phyloP scores from a whole-genome alignment of 306 rosid genomes.

The Delonix regia region DNA sequence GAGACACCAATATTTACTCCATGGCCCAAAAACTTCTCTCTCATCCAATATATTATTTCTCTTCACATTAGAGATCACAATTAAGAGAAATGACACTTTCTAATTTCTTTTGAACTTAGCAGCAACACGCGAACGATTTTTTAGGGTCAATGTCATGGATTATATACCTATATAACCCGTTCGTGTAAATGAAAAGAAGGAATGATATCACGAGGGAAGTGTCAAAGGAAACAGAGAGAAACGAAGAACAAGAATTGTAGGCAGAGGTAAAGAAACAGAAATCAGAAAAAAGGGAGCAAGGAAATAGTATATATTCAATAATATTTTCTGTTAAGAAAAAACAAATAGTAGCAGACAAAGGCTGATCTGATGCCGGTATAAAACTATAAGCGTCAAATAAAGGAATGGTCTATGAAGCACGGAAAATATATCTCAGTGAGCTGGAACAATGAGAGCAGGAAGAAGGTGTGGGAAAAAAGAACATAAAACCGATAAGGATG shows the following conservation, averaged over 20 bases:
- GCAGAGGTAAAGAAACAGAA: constrained; percentile 5
- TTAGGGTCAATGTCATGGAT: neutral
- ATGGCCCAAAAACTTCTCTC: neutral
- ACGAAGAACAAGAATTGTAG: constrained; percentile 17
- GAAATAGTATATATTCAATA: neutral
- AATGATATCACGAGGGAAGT: constrained; percentile 2
- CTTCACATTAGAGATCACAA: neutral
- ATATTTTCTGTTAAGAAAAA: neutral
- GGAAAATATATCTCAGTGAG: constrained; percentile 26
- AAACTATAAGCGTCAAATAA: constrained; percentile 4
- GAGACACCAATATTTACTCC: neutral
- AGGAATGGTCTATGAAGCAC: constrained; percentile 28
- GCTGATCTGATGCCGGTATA: constrained; percentile 17
- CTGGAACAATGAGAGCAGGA: constrained; percentile 3
- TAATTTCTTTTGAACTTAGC: constrained; percentile 12
- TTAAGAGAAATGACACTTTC: neutral
- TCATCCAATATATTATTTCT: neutral
- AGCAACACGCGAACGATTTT: neutral
- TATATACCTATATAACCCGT: neutral
- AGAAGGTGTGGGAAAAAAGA: neutral
- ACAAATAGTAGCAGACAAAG: constrained; percentile 22
- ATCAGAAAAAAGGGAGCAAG: constrained; percentile 1
- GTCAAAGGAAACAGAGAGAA: constrained; percentile 2
- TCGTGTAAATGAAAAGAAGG: neutral
- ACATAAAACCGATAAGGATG: constrained; percentile 25